phyloP scores from a whole-genome alignment of 2,329 filamentous ascomycete genomes.

The Ophiosphaerella narmari region DNA sequence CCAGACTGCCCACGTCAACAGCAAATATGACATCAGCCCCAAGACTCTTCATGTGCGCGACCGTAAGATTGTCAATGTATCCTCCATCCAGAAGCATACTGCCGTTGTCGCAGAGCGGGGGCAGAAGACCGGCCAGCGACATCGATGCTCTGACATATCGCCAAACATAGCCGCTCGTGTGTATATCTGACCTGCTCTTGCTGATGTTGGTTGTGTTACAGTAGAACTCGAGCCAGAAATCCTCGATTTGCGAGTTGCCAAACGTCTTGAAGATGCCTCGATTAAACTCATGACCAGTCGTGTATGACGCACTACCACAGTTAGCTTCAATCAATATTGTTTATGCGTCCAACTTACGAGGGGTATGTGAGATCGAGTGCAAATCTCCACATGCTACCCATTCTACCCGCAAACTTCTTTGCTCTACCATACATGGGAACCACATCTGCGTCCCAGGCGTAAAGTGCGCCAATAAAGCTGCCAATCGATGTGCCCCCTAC shows the following conservation, averaged over 20 bases:
- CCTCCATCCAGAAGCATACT: constrained; percentile 96
- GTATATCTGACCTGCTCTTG: constrained; percentile 87
- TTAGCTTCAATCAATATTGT: constrained; percentile 11
- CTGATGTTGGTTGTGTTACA: constrained; percentile 99
- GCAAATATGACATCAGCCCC: constrained; percentile 95
- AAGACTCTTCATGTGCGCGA: constrained; percentile 93
- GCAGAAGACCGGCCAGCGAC: constrained; percentile 90
- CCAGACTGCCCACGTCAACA: constrained; percentile 88
- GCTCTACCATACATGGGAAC: constrained; percentile 96
- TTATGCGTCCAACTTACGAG: constrained; percentile 55
- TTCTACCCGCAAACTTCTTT: constrained; percentile 97
- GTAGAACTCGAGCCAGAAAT: constrained; percentile 98
- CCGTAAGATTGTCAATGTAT: constrained; percentile 96
- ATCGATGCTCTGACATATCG: constrained; percentile 95
- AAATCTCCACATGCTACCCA: constrained; percentile 99
- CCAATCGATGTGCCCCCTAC: constrained; percentile 96
- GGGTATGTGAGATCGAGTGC: constrained; percentile 95
- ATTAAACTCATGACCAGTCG: constrained; percentile 98
- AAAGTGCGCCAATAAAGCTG: constrained; percentile 90
- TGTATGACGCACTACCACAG: constrained; percentile 73
- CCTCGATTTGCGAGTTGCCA: constrained; percentile 94
- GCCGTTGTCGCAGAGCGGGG: constrained; percentile 93
- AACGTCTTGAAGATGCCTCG: constrained; percentile 99
- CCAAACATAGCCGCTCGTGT: constrained; percentile 97
- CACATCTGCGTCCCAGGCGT: constrained; percentile 93